phyloP scores from a whole-genome alignment of 352 stramenopile genomes.

The Globisporangium cylindrosporum region DNA sequence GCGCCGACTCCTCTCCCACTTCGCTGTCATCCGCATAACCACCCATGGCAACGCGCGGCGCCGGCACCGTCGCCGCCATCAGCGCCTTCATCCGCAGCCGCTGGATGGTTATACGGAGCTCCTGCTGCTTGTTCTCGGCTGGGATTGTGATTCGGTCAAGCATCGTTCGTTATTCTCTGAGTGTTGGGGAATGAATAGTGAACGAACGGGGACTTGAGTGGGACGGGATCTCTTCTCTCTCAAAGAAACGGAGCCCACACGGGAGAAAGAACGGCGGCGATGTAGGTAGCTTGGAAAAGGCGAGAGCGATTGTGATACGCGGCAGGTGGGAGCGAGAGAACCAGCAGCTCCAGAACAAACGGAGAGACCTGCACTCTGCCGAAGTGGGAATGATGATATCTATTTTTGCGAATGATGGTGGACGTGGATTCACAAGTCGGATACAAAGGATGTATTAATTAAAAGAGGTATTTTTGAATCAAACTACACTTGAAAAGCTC shows the following conservation, averaged over 20 bases:
- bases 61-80: neutral
- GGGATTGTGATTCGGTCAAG: neutral
- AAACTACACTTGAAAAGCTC: no score
- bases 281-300: neutral
- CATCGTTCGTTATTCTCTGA: neutral
- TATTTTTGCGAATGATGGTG: constrained; percentile 11
- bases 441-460: neutral
- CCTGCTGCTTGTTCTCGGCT: neutral
- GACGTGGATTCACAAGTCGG: neutral
- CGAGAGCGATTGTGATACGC: constrained; percentile 11
- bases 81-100: constrained; percentile 11
- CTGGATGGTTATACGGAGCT: constrained; percentile 8
- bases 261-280: neutral
- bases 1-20: neutral
- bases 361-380: neutral
- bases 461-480: no score
- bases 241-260: neutral
- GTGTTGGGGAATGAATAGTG: constrained; percentile 2
- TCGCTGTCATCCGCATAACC: neutral
- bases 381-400: constrained; percentile 3
- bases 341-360: constrained; percentile 4
- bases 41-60: neutral
- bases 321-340: neutral
- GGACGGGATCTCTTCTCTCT: neutral
- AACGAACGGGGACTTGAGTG: neutral